Conservation (phyloP, 371 early-diverging fungal species). For the Rhizomucor pusillus region DNA sequence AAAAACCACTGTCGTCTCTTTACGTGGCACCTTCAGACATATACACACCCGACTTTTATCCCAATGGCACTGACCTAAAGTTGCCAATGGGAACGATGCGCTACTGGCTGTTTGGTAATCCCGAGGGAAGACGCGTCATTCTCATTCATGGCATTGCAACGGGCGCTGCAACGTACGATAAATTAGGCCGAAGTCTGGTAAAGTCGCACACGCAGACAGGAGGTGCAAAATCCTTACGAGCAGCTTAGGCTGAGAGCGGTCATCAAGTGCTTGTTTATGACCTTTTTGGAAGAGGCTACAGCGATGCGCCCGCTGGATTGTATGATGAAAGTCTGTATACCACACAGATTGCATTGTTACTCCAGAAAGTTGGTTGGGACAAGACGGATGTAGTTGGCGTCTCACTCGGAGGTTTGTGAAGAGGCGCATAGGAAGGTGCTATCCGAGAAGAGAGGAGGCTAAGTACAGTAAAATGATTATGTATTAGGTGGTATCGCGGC, state of each 20-base stretch:
- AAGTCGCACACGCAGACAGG: not conserved
- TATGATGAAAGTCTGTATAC: constrained; percentile 49
- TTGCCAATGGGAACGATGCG: constrained; percentile 51
- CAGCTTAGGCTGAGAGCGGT: constrained; percentile 40
- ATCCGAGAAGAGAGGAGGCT: too few species aligned
- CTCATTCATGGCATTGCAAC: constrained; percentile 58
- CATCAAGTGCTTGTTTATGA: constrained; percentile 53
- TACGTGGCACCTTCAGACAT: constrained; percentile 19
- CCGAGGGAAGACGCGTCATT: constrained; percentile 46
- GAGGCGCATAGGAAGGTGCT: not conserved
- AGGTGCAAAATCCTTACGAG: too few species aligned
- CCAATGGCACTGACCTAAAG: constrained; percentile 31
- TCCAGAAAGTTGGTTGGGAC: constrained; percentile 58
- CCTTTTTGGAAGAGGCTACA: constrained; percentile 55
- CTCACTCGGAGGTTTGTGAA: constrained; percentile 44
- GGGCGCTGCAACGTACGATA: constrained; percentile 27
- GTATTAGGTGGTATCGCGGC: constrained; percentile 45
- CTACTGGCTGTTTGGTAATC: constrained; percentile 53
- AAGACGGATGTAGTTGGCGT: constrained; percentile 42
- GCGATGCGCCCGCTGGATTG: constrained; percentile 40
- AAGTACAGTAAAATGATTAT: not conserved
- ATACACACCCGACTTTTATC: constrained; percentile 37
- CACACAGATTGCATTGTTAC: constrained; percentile 42
- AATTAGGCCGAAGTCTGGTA: constrained; percentile 30
- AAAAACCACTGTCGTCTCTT: constrained; percentile 31